These are phyloP conservation scores for Ephemerocybe angulata DNA, from an alignment of 768 basidiomycete species.

Conservation along the genomic window DNA sequence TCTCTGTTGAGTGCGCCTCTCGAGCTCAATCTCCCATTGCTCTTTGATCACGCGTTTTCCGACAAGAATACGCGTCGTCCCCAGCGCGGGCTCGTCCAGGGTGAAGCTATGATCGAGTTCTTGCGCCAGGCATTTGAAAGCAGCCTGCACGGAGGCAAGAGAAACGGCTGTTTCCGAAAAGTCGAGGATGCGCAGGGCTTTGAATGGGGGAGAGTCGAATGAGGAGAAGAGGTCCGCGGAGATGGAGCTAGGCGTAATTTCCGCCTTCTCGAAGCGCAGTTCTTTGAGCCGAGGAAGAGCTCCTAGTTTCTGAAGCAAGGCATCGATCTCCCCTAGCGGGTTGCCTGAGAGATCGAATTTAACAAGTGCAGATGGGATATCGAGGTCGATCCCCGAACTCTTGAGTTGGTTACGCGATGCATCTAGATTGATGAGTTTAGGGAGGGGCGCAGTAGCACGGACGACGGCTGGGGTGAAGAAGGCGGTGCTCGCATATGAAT, in stretches of 20 bases:
- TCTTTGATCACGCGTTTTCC: constrained; percentile 73
- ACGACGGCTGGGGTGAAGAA: constrained; percentile 64
- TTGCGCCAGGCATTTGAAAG: constrained; percentile 47
- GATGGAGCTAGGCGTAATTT: constrained; percentile 61
- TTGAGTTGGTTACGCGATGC: constrained; percentile 65
- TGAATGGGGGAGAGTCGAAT: constrained; percentile 41
- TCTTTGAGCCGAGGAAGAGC: constrained; percentile 52
- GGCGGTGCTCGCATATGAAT: constrained; percentile 38
- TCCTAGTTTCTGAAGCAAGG: constrained; percentile 46
- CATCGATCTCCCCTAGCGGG: constrained; percentile 48
- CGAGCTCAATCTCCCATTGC: constrained; percentile 76
- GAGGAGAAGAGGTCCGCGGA: constrained; percentile 36
- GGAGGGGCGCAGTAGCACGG: constrained; percentile 62
- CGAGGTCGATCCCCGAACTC: constrained; percentile 49
- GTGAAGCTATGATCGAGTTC: constrained; percentile 53
- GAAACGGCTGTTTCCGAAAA: constrained; percentile 63
- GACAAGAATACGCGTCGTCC: constrained; percentile 52
- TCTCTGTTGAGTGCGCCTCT: constrained; percentile 46
- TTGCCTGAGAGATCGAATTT: constrained; percentile 67
- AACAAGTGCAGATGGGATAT: constrained; percentile 49
- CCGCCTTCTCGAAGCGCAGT: constrained; percentile 50
- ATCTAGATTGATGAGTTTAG: constrained; percentile 60
- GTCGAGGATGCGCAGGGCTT: constrained; percentile 54
- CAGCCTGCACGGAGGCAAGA: constrained; percentile 38
- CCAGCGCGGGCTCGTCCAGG: constrained; percentile 48